Percentiles rank a stretch among this genome's conserved stretches.
phyloP scores from a whole-genome alignment of 768 basidiomycete genomes.

The Dentipellis sp. region DNA sequence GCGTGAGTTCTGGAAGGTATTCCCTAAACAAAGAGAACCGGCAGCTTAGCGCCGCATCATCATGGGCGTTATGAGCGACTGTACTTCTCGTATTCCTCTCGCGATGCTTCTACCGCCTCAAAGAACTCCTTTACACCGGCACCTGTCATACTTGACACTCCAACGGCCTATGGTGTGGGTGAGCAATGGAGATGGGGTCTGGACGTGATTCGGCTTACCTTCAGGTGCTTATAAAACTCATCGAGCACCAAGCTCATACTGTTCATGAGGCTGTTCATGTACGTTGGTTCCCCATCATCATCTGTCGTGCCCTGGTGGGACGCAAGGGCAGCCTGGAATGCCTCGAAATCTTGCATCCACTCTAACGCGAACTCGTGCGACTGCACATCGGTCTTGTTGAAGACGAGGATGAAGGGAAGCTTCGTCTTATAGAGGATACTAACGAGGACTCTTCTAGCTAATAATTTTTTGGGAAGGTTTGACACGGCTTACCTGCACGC shows the following conservation, averaged over 20 bases:
- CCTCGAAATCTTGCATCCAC: constrained; percentile 98
- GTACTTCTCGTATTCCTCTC: constrained; percentile 84
- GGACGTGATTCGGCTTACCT: constrained; percentile 37
- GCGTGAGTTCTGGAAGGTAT: constrained; percentile 84
- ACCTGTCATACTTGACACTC: constrained; percentile 95
- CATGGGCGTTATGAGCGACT: constrained; percentile 13
- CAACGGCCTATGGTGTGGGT: constrained; percentile 58
- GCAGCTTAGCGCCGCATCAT: neutral
- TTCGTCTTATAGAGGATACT: constrained; percentile 98
- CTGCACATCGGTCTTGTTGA: constrained; percentile 96
- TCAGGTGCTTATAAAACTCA: constrained; percentile 95
- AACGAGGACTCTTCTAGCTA: neutral
- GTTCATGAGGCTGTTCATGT: constrained; percentile 98
- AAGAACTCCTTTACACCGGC: constrained; percentile 89
- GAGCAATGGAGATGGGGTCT: too few relatives aligned
- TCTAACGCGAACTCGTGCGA: constrained; percentile 87
- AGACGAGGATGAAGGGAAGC: constrained; percentile 92
- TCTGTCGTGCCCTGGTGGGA: constrained; percentile 58
- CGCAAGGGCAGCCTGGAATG: constrained; percentile 82
- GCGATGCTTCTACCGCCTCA: constrained; percentile 79
- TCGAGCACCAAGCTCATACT: constrained; percentile 98
- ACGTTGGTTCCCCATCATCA: constrained; percentile 85
- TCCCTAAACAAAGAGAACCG: constrained; percentile 42
- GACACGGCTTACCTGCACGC: constrained; percentile 74
- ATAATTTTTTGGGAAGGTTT: neutral